phyloP scores from a whole-genome alignment of 163 green algal genomes.

The Scenedesmus sp. region DNA sequence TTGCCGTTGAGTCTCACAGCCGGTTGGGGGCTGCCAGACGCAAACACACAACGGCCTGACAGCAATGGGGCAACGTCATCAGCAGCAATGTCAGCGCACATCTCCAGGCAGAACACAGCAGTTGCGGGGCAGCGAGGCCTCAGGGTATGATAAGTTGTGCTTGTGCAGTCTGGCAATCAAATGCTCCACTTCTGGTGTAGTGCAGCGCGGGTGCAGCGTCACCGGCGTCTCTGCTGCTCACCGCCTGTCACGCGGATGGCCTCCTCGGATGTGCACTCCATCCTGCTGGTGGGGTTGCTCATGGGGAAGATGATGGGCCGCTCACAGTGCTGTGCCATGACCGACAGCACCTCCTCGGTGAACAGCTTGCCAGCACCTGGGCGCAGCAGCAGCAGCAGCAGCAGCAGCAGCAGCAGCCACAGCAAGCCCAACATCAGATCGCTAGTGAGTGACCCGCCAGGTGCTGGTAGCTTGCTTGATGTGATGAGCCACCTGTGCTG shows the following conservation, averaged over 20 bases:
- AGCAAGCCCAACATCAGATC: too few species aligned
- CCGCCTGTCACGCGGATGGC: conserved; percentile 58
- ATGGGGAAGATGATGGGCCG: conserved; percentile 96
- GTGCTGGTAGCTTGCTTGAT: too few species aligned
- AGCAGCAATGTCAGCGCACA: neutral
- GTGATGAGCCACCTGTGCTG: too few species aligned
- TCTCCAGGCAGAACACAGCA: neutral
- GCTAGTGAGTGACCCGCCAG: too few species aligned
- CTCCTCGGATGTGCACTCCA: conserved; percentile 90
- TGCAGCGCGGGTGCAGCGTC: too few species aligned
- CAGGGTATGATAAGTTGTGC: too few species aligned
- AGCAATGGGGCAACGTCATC: neutral
- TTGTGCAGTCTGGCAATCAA: too few species aligned
- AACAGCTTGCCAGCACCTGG: conserved; percentile 87
- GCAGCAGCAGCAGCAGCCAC: neutral
- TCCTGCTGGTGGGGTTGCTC: conserved; percentile 93
- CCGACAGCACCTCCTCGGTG: conserved; percentile 81
- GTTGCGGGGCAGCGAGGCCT: too few species aligned
- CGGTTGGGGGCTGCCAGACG: conserved; percentile 81
- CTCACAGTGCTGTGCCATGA: conserved; percentile 79
- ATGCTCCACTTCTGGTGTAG: too few species aligned
- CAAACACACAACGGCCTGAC: conserved; percentile 84
- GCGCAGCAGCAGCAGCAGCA: neutral
- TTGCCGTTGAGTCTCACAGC: conserved; percentile 55
- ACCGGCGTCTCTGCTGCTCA: neutral